These are phyloP conservation scores for Dinochytrium kinnereticum DNA, from an alignment of 371 early-diverging fungal genomes.

Conservation along the genomic window DNA sequence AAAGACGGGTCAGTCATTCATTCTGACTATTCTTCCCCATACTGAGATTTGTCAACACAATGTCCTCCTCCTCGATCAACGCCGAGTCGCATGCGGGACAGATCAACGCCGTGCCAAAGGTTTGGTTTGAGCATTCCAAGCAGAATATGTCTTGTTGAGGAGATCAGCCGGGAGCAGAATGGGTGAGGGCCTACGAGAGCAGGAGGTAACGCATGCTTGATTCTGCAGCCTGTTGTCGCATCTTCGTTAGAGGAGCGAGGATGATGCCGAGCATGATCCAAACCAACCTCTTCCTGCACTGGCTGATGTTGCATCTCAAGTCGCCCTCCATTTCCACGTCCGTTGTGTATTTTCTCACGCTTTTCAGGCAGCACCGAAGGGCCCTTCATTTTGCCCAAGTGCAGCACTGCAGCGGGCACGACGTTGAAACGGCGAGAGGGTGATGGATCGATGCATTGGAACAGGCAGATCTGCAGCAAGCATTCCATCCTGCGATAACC, in stretches of 20 bases:
- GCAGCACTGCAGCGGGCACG: too few relatives aligned
- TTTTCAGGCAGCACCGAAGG: too few relatives aligned
- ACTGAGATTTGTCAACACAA: not conserved
- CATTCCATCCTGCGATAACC: too few relatives aligned
- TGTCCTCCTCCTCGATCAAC: not conserved
- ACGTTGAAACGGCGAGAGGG: too few relatives aligned
- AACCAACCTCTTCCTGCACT: not conserved
- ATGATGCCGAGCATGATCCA: not conserved
- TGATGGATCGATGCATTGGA: too few relatives aligned
- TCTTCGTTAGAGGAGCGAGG: not conserved
- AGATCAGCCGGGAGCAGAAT: too few relatives aligned
- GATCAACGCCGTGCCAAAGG: not conserved
- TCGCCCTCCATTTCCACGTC: not conserved
- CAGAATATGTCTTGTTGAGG: conserved; percentile 8
- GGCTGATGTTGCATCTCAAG: not conserved
- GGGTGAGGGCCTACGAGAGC: conserved; percentile 7
- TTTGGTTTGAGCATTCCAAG: conserved; percentile 11
- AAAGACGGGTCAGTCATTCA: too few relatives aligned
- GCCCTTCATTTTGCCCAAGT: too few relatives aligned
- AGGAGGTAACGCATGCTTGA: conserved; percentile 13
- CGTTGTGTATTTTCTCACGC: too few relatives aligned
- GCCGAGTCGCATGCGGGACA: conserved; percentile 17
- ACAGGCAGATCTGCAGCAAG: too few relatives aligned
- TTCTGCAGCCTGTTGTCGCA: not conserved
- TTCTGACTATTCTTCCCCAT: too few relatives aligned